Evolutionary conservation across 306 rosid genomes (phyloP), one percentile per base, ranked within the genome.

Genomic region (Vigna angularis): DNA sequence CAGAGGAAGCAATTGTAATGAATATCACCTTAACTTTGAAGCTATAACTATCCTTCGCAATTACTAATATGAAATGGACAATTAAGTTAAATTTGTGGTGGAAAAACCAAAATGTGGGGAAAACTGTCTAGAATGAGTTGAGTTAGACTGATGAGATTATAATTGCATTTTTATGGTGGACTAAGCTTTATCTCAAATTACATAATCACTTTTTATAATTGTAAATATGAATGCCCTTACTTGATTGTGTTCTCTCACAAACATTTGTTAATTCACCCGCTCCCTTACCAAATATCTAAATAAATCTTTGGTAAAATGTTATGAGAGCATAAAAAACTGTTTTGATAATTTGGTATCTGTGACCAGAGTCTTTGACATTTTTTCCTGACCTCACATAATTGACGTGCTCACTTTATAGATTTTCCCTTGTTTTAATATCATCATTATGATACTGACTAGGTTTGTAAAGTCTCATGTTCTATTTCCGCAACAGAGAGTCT

Each of bases 91-190:
- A 50, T 49, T 62, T 7, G 16, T 59, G 48, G 55, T 9, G 28
- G 40, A 45, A 16, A 45, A 8, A 45, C 2, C 13, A 22, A 58
- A 73, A 24, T 16, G 20, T 17, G 1, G 53, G 68, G n/a, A 16
- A 18, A 30, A 34, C 16, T 15, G 55, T n/a, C 42, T 24, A 40
- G 32, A 40, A 38, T 53, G 74, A 42, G 15, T 40, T 66, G n/a
- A 51, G 66, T 30, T 52, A 50, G 66, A 76, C 4, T 4, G 56
- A 10, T 65, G 44, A 15, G 53, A 34, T 64, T 18, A 36, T 20
- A 50, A 65, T 51, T 76, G 20, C 55, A 7, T 15, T 50, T 76
- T 14, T 28, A 16, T 72, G 11, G 55, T 22, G 77, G 67, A 40
- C 28, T 22, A 4, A 22, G 67, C n/a, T n/a, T 53, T 12, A 7